Percentiles rank a stretch among this genome's conserved stretches.
Evolutionary conservation across 202 grass and related monocot genomes (phyloP).

Genomic region (Bolboschoenoplectus hybrid): DNA sequence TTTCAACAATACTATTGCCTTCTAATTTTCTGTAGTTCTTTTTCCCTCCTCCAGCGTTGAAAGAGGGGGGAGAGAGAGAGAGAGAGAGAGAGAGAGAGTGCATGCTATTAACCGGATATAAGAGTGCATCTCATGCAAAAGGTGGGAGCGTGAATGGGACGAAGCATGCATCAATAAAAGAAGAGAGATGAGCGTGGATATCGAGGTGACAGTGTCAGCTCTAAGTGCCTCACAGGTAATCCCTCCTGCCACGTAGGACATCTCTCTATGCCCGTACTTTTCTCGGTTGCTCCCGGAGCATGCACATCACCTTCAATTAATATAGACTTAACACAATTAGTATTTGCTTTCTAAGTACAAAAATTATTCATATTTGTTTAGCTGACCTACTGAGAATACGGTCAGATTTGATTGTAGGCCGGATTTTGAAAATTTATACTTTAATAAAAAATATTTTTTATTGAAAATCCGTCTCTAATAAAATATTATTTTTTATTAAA

Average conservation of each 20-base stretch:
- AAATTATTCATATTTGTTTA: too few species aligned
- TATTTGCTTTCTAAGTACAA: too few species aligned
- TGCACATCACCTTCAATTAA: background rate
- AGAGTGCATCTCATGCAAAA: conserved; percentile 65
- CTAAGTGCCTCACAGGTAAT: background rate
- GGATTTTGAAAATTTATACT: too few species aligned
- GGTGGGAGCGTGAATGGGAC: conserved; percentile 48
- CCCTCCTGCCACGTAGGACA: conserved; percentile 47
- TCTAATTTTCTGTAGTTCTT: conserved; percentile 7
- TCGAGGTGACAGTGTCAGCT: conserved; percentile 38
- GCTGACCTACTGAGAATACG: too few species aligned
- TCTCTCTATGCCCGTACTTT: background rate
- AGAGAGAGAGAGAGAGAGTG: conserved; percentile 29
- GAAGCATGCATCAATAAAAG: conserved; percentile 74
- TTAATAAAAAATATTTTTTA: too few species aligned
- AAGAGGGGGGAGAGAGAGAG: conserved; percentile 9
- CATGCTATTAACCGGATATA: conserved; percentile 59
- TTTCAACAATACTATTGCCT: background rate
- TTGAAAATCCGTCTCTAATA: too few species aligned
- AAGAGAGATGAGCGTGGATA: conserved; percentile 40
- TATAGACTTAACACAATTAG: too few species aligned
- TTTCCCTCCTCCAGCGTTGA: background rate
- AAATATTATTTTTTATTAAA: too few species aligned
- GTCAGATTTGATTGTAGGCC: too few species aligned
- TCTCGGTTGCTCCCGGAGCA: conserved; percentile 20